Evolutionary conservation across 2,329 filamentous ascomycete species (phyloP).

Genomic region (Stemphylium vesicarium): DNA sequence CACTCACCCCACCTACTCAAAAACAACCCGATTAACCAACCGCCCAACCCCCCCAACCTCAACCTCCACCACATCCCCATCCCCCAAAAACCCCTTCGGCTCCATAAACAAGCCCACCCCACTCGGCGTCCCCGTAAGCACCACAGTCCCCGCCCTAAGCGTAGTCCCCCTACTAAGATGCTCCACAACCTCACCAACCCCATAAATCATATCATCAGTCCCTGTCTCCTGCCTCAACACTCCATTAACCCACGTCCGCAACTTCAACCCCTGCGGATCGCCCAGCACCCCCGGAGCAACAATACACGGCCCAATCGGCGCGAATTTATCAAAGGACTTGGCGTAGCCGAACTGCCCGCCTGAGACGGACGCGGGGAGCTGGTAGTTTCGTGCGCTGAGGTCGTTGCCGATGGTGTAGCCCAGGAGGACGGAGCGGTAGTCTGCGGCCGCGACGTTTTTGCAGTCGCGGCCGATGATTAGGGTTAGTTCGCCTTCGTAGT

Average conservation of each 20-base stretch:
- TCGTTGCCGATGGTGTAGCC: conserved; percentile 71
- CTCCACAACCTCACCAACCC: conserved; percentile 50
- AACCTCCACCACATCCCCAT: conserved; percentile 47
- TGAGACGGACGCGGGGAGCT: conserved; percentile 46
- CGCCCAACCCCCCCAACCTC: conserved; percentile 45
- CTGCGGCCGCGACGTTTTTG: conserved; percentile 55
- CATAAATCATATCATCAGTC: conserved; percentile 58
- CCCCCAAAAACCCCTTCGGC: conserved; percentile 46
- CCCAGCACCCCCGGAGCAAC: conserved; percentile 40
- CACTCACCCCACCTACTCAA: conserved; percentile 29
- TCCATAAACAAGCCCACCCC: conserved; percentile 48
- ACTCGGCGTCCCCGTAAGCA: conserved; percentile 60
- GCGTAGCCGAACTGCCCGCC: conserved; percentile 51
- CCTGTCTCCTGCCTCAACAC: conserved; percentile 52
- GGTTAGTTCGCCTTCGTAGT: conserved; percentile 50
- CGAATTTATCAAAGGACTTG: conserved; percentile 55
- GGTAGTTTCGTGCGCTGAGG: conserved; percentile 64
- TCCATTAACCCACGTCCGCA: conserved; percentile 54
- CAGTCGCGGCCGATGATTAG: conserved; percentile 42
- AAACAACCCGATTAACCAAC: conserved; percentile 43
- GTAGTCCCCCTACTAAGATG: conserved; percentile 56
- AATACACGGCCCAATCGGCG: conserved; percentile 54
- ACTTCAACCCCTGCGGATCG: conserved; percentile 42
- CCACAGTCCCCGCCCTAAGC: conserved; percentile 54
- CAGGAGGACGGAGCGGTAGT: conserved; percentile 66